phyloP scores from a whole-genome alignment of 2,329 filamentous ascomycete species.

The Ophiocordyceps polyrhachis-furcata region DNA sequence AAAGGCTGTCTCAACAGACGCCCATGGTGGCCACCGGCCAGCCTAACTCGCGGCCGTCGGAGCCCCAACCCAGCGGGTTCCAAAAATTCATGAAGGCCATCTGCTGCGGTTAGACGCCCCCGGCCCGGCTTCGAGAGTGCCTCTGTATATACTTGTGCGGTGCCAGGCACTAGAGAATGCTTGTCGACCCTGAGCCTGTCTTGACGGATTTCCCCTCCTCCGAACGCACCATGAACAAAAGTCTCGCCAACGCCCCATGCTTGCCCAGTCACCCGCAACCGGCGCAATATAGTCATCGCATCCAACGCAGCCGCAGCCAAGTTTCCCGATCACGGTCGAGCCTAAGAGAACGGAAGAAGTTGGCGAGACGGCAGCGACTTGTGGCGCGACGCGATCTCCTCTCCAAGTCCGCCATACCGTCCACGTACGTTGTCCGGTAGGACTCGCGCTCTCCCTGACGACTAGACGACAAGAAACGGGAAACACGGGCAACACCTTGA shows the following conservation, averaged over 20 bases:
- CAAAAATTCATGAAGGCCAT: constrained; percentile 86
- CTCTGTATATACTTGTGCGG: constrained; percentile 9
- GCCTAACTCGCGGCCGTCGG: constrained; percentile 36
- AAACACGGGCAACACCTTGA: neutral
- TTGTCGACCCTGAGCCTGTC: neutral
- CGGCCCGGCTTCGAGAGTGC: constrained; percentile 9
- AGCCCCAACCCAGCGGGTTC: constrained; percentile 62
- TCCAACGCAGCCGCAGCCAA: neutral
- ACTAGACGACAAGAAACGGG: neutral
- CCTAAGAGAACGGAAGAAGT: neutral
- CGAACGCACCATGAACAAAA: neutral
- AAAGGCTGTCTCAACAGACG: constrained; percentile 40
- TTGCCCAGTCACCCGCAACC: neutral
- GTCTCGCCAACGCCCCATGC: neutral
- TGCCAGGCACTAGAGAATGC: neutral
- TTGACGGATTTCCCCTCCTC: neutral
- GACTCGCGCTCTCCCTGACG: neutral
- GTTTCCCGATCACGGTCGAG: neutral
- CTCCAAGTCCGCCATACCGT: neutral
- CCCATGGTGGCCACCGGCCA: constrained; percentile 35
- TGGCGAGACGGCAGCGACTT: neutral
- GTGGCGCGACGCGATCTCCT: neutral
- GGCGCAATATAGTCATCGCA: neutral
- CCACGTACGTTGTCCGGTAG: neutral
- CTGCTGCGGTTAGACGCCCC: constrained; percentile 56